These are phyloP conservation scores for Phytophthora pisi DNA, from an alignment of 352 stramenopile genomes.

Conservation along the genomic window DNA sequence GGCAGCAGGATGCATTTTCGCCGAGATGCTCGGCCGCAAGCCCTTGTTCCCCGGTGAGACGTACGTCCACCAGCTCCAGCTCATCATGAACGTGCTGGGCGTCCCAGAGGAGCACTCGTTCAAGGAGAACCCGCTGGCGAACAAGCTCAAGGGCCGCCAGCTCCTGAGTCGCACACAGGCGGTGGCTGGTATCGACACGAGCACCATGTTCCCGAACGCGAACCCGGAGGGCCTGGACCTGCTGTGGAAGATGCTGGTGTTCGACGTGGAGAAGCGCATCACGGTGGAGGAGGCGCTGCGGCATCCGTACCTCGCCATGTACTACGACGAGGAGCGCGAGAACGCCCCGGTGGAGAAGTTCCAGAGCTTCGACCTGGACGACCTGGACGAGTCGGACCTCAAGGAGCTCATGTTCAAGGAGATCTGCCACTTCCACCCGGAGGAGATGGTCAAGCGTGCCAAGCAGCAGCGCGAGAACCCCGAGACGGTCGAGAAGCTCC, in stretches of 20 bases:
- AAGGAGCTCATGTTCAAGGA: constrained; percentile 93
- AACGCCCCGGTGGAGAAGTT: constrained; percentile 74
- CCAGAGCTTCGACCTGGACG: constrained; percentile 87
- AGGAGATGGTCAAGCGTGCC: constrained; percentile 90
- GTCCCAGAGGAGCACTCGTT: constrained; percentile 89
- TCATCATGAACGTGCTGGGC: constrained; percentile 91
- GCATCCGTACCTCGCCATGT: constrained; percentile 95
- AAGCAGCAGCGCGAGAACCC: constrained; percentile 76
- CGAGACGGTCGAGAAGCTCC: constrained; percentile 73
- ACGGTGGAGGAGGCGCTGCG: constrained; percentile 95
- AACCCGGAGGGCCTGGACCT: constrained; percentile 85
- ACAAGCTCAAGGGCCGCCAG: constrained; percentile 89
- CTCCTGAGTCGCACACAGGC: constrained; percentile 83
- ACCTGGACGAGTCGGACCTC: constrained; percentile 80
- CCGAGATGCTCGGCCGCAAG: constrained; percentile 87
- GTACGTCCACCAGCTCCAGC: constrained; percentile 88
- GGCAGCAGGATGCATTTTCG: constrained; percentile 89
- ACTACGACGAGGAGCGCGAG: constrained; percentile 83
- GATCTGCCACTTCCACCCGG: constrained; percentile 89
- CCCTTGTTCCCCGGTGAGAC: constrained; percentile 86
- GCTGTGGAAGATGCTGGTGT: constrained; percentile 90
- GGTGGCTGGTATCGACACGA: constrained; percentile 81
- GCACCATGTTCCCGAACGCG: constrained; percentile 84
- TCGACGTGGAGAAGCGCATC: constrained; percentile 96
- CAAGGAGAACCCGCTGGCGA: constrained; percentile 87